phyloP scores from a whole-genome alignment of 2,329 filamentous ascomycete species.

The Sclerotinia sclerotiorum region DNA sequence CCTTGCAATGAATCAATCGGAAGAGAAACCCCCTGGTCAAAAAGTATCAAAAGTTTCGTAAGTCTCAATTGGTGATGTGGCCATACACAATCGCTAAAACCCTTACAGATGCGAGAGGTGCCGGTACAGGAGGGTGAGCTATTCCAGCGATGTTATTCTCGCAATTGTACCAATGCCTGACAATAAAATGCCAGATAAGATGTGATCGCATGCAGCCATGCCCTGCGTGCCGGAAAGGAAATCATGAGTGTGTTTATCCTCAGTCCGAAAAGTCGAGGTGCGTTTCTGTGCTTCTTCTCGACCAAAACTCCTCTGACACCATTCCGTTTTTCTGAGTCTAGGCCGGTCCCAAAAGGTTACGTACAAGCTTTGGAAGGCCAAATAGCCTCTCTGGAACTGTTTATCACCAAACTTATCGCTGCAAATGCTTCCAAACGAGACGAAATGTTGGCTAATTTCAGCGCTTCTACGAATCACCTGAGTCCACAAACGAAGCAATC shows the following conservation, averaged over 20 bases:
- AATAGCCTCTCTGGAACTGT: constrained; percentile 47
- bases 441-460: constrained; percentile 46
- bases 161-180: not conserved
- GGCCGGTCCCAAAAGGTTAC: constrained; percentile 48
- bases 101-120: constrained; percentile 46
- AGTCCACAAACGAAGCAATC: constrained; percentile 10
- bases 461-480: constrained; percentile 27
- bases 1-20: constrained; percentile 12
- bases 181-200: constrained; percentile 45
- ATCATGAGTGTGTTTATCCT: constrained; percentile 44
- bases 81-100: not conserved
- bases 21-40: not conserved
- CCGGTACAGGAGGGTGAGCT: constrained; percentile 45
- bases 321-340: constrained; percentile 28
- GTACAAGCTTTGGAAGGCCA: constrained; percentile 51
- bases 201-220: constrained; percentile 54
- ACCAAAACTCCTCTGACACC: not conserved
- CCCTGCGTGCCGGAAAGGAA: constrained; percentile 48
- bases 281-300: not conserved
- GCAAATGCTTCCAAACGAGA: constrained; percentile 45
- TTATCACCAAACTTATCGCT: constrained; percentile 47
- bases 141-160: not conserved
- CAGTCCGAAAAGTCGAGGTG: constrained; percentile 48
- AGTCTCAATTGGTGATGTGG: not conserved
- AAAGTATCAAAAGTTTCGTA: constrained; percentile 21